phyloP scores from a whole-genome alignment of 192 early-diverging fungal species.

The Hyaloraphidium curvatum region DNA sequence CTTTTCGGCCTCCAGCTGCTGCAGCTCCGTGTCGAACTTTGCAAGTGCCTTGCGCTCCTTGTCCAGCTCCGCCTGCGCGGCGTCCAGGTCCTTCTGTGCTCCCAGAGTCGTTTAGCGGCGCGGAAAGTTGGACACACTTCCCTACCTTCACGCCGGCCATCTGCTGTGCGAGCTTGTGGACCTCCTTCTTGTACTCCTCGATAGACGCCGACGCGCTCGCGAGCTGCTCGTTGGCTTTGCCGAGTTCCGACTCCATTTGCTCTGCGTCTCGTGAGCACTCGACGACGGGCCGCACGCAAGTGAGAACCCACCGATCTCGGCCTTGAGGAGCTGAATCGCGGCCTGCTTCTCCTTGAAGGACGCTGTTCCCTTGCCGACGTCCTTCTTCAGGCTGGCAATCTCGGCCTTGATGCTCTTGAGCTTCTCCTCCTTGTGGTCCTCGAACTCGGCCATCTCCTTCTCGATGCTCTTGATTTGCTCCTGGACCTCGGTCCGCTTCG shows the following conservation, averaged over 20 bases:
- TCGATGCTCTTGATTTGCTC: slow-evolving; percentile 42
- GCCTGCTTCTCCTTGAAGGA: not conserved
- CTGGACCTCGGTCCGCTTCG: slow-evolving; percentile 24
- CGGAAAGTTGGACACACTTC: too few species aligned
- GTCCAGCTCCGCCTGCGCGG: slow-evolving; percentile 32
- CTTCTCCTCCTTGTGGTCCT: slow-evolving; percentile 71
- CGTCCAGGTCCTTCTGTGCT: slow-evolving; percentile 14
- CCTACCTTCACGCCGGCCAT: slow-evolving; percentile 23
- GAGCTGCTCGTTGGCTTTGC: slow-evolving; percentile 21
- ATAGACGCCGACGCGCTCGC: slow-evolving; percentile 14
- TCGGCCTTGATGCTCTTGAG: slow-evolving; percentile 42
- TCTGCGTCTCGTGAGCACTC: too few species aligned
- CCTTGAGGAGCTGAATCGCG: not conserved
- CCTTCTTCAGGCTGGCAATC: not conserved
- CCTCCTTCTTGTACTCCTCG: slow-evolving; percentile 37
- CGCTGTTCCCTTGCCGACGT: not conserved
- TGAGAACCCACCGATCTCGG: not conserved
- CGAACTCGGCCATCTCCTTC: slow-evolving; percentile 77
- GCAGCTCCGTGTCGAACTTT: slow-evolving; percentile 60
- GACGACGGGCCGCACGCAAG: too few species aligned
- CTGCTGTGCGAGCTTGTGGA: slow-evolving; percentile 17
- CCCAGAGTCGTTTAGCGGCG: too few species aligned
- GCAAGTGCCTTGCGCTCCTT: slow-evolving; percentile 41
- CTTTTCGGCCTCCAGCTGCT: slow-evolving; percentile 40
- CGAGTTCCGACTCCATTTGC: slow-evolving; percentile 37